These are phyloP conservation scores for Knoxia roxburghii DNA, from an alignment of 257 asterid species.

Conservation along the genomic window DNA sequence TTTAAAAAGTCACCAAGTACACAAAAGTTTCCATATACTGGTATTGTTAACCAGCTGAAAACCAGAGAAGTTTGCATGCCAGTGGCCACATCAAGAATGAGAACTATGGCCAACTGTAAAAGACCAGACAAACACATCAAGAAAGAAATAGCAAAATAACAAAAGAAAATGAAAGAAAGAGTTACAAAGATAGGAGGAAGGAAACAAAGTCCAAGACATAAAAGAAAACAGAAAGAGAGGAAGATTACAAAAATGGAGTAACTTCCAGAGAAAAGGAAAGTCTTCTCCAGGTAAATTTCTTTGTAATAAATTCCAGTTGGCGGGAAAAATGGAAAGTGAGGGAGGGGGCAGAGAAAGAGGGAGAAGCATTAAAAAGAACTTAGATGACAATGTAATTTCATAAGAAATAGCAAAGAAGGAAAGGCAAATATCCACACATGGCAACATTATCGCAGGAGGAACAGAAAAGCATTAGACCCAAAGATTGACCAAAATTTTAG, in stretches of 20 bases:
- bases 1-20: not conserved
- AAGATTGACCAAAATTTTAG: not conserved
- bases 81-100: not conserved
- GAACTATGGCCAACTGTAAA: not conserved
- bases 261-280: not conserved
- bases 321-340: too few species aligned
- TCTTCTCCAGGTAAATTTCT: too few species aligned
- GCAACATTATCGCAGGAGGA: not conserved
- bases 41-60: not conserved
- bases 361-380: not conserved
- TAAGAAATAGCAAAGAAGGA: too few species aligned
- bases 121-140: not conserved
- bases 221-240: not conserved
- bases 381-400: too few species aligned
- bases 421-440: not conserved
- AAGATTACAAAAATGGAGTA: not conserved
- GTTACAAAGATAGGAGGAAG: not conserved
- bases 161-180: not conserved
- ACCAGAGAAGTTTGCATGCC: not conserved
- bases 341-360: not conserved
- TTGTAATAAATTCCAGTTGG: too few species aligned
- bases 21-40: not conserved
- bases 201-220: not conserved
- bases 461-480: not conserved
- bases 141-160: not conserved